Conservation (phyloP, 345 rosid genomes). For the Brassica juncea region DNA sequence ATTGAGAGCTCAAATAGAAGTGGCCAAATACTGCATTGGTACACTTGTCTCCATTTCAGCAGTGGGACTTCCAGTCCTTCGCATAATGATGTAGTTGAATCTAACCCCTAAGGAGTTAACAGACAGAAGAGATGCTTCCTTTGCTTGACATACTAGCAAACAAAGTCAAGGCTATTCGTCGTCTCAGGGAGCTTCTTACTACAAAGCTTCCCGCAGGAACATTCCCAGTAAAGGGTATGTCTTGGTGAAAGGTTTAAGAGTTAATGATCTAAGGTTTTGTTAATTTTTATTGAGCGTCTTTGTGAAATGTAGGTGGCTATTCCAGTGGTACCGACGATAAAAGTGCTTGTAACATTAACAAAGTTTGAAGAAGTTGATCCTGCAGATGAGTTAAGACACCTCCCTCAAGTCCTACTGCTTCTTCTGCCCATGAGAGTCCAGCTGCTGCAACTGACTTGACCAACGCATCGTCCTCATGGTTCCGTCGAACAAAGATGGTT, state of each 20-base stretch:
- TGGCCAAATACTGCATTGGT: slow-evolving; percentile 92
- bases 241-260: background rate
- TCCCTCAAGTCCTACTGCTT: slow-evolving; percentile 74
- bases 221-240: slow-evolving; percentile 91
- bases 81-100: slow-evolving; percentile 62
- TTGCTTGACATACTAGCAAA: slow-evolving; percentile 98
- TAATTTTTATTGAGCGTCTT: background rate
- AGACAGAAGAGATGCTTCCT: slow-evolving; percentile 93
- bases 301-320: slow-evolving; percentile 79
- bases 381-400: slow-evolving; percentile 82
- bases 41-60: slow-evolving; percentile 84
- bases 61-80: slow-evolving; percentile 75
- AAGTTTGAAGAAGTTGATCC: slow-evolving; percentile 91
- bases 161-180: slow-evolving; percentile 97
- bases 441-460: slow-evolving; percentile 45
- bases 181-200: slow-evolving; percentile 89
- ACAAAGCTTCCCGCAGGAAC: slow-evolving; percentile 93
- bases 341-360: slow-evolving; percentile 83
- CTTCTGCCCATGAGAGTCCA: slow-evolving; percentile 66
- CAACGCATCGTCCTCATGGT: slow-evolving; percentile 69
- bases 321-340: slow-evolving; percentile 93
- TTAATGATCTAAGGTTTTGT: background rate
- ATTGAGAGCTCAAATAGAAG: slow-evolving; percentile 84
- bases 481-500: slow-evolving; percentile 61
- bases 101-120: slow-evolving; percentile 29